Evolutionary conservation across 805 yeast genomes (phyloP), one percentile per base, ranked within the genome.

Genomic region (Cyberlindnera lachancei): DNA sequence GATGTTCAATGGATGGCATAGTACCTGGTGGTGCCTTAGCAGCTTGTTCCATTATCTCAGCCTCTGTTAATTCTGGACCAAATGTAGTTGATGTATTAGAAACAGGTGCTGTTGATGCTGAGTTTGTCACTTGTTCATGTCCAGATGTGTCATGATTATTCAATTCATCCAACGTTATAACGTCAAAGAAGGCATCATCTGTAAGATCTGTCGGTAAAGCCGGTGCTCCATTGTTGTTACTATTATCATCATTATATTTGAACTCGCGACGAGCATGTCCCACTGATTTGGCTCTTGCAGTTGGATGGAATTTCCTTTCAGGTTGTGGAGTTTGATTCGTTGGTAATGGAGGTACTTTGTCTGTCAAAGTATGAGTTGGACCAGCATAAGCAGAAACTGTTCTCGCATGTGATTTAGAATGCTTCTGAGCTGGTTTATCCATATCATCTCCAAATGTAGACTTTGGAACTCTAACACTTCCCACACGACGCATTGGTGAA

Each of bases 1-100:
- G 95, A 52, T 77, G 85, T 51, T 88, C 96, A 54, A 90, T 86
- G 1, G 96, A 86, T 18, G 94, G 95, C 96, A 88, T 87, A 12
- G 81, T 60, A 34, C 84, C 85, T 3, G 79, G 74, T 35, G 76
- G 72, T 11, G 94, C 87, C 38, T 61, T 60, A 12, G 69, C 66
- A 13, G 72, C 72, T 33, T 58, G 56, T 11, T 56, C 61, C 37
- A 74, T 55, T 27, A 73, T 68, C 40, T 68, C 65, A 19, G 61
- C 64, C 40, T 73, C 78, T 3, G 71, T 53, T 28, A 66, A 47
- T 33, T 62, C 64, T n/a, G 35, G 31, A 9, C 25, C 24, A 11
- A 21, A 29, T 12, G 19, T 23, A 13, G 14, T 25, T 4, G 18
- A 6, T 13, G 21, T 17, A 13, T 12, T 10, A 8, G 27, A 17